A percentile compares a stretch with the other conserved stretches of the same genome.
Evolutionary conservation across 345 rosid genomes (phyloP).

Genomic region (Psidium guajava): DNA sequence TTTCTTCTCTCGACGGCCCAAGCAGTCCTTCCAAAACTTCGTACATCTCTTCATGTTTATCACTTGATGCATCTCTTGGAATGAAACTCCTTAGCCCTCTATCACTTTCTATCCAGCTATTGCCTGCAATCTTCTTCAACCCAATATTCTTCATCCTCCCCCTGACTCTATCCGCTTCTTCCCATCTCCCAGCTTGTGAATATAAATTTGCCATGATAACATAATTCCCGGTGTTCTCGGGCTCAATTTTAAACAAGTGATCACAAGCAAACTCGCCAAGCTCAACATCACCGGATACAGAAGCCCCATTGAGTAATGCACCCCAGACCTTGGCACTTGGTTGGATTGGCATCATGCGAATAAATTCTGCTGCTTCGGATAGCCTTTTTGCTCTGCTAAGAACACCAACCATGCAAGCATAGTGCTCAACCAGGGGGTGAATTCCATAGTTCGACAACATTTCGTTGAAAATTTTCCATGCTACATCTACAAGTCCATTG

Average conservation of each 20-base stretch:
- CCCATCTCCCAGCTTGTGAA: slow-evolving; percentile 71
- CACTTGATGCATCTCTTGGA: slow-evolving; percentile 31
- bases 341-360: slow-evolving; percentile 51
- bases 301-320: slow-evolving; percentile 75
- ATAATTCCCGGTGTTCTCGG: slow-evolving; percentile 69
- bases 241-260: slow-evolving; percentile 57
- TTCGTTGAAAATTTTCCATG: slow-evolving; percentile 40
- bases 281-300: slow-evolving; percentile 52
- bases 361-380: slow-evolving; percentile 59
- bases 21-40: slow-evolving; percentile 26
- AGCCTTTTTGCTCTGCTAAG: slow-evolving; percentile 70
- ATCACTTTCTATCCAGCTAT: slow-evolving; percentile 61
- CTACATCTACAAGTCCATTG: slow-evolving; percentile 50
- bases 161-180: slow-evolving; percentile 66
- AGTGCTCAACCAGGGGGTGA: slow-evolving; percentile 61
- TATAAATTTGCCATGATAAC: slow-evolving; percentile 69
- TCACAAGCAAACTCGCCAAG: slow-evolving; percentile 50
- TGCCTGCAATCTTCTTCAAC: slow-evolving; percentile 63
- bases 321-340: slow-evolving; percentile 85
- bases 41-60: slow-evolving; percentile 30
- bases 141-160: slow-evolving; percentile 47
- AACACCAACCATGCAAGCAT: slow-evolving; percentile 75
- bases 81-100: slow-evolving; percentile 31
- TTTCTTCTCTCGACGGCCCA: slow-evolving; percentile 37
- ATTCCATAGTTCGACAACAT: slow-evolving; percentile 34